Conservation (phyloP, 208 protist genomes). For the Jaenimonas drosophilae region DNA sequence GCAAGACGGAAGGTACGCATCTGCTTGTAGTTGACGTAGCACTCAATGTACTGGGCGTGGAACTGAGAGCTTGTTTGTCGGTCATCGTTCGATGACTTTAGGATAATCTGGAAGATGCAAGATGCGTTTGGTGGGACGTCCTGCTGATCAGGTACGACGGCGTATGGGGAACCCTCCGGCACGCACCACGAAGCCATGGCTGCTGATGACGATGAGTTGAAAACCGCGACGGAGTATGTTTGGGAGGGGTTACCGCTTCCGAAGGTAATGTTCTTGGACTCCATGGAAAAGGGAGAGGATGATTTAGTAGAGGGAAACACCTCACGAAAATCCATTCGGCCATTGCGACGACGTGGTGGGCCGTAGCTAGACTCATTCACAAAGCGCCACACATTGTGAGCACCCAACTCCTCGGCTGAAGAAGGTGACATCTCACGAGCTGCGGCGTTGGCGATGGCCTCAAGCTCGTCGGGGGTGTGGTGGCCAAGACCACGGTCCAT, state of each 20-base stretch:
- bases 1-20: conserved; percentile 77
- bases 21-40: conserved; percentile 83
- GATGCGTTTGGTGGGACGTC: conserved; percentile 36
- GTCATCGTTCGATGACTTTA: not conserved
- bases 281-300: conserved; percentile 25
- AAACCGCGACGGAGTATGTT: conserved; percentile 37
- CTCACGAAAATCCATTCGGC: conserved; percentile 7
- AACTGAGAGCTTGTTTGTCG: not conserved
- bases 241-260: not conserved
- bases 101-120: conserved; percentile 18
- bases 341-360: conserved; percentile 9
- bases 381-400: conserved; percentile 10
- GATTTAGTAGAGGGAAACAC: conserved; percentile 3
- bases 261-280: conserved; percentile 27
- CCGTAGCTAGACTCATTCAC: conserved; percentile 8
- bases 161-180: conserved; percentile 36
- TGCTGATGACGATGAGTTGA: conserved; percentile 38
- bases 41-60: conserved; percentile 61
- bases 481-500: conserved; percentile 40
- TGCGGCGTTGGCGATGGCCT: conserved; percentile 21
- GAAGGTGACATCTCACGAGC: not conserved
- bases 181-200: conserved; percentile 69
- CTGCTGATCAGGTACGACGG: conserved; percentile 35
- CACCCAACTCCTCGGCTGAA: conserved; percentile 14
- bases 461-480: conserved; percentile 49